A percentile compares a stretch with the other conserved stretches of the same genome.
phyloP scores from a whole-genome alignment of 2,329 filamentous ascomycete genomes.

The Sporothrix brasiliensis region DNA sequence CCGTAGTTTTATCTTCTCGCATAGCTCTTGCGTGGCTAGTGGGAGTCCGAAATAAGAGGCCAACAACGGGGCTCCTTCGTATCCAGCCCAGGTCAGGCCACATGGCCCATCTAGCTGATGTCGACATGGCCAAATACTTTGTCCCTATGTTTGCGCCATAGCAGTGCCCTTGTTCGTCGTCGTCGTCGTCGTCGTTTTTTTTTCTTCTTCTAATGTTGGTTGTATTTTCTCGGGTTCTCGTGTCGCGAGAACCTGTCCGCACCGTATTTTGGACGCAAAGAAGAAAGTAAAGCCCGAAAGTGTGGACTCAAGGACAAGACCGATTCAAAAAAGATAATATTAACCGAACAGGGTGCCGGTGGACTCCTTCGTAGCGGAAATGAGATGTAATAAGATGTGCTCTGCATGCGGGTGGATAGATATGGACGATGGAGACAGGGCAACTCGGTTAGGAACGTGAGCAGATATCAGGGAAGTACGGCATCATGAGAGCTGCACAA shows the following conservation, averaged over 20 bases:
- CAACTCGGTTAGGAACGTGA: conserved; percentile 5
- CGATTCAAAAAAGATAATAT: neutral
- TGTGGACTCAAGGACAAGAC: neutral
- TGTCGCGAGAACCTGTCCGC: neutral
- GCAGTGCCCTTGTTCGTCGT: neutral
- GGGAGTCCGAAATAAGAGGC: neutral
- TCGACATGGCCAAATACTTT: neutral
- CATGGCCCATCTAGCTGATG: neutral
- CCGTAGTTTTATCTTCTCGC: neutral
- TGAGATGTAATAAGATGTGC: conserved; percentile 1
- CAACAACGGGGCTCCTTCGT: neutral
- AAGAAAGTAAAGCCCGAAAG: neutral
- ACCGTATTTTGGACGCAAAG: neutral
- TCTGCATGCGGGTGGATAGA: conserved; percentile 3
- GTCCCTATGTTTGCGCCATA: neutral
- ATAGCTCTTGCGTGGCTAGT: neutral
- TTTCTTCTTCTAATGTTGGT: neutral
- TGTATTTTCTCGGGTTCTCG: neutral
- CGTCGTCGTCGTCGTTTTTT: neutral
- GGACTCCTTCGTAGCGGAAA: neutral
- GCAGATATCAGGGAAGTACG: conserved; percentile 6
- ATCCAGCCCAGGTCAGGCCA: neutral
- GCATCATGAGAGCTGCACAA: conserved; percentile 7
- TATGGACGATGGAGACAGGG: conserved; percentile 2
- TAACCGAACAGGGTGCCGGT: neutral